Percentiles rank a stretch among this genome's conserved stretches.
phyloP scores from a whole-genome alignment of 352 stramenopile genomes.

The Phytophthora ramorum region DNA sequence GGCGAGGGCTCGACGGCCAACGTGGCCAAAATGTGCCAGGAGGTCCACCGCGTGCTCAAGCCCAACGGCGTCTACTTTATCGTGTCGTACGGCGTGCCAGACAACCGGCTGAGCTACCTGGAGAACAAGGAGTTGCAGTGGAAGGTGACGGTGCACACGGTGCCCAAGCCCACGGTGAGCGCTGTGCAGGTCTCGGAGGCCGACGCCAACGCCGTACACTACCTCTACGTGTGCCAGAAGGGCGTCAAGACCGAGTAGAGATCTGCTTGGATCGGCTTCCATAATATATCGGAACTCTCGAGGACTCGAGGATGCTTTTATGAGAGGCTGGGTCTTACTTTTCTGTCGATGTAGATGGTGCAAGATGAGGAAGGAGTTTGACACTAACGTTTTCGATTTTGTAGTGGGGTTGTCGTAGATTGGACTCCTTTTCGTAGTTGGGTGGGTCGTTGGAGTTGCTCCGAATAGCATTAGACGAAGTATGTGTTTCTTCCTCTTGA shows the following conservation, averaged over 20 bases:
- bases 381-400: no score
- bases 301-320: not conserved
- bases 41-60: constrained; percentile 95
- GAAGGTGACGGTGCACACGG: constrained; percentile 95
- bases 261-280: not conserved
- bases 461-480: no score
- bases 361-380: no score
- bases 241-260: constrained; percentile 55
- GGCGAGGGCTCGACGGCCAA: constrained; percentile 96
- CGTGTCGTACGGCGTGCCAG: constrained; percentile 95
- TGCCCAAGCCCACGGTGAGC: constrained; percentile 96
- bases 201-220: constrained; percentile 95
- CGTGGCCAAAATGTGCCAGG: constrained; percentile 95
- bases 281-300: constrained; percentile 31
- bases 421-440: no score
- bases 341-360: no score
- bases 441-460: no score
- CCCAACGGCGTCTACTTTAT: constrained; percentile 95
- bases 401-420: no score
- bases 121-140: constrained; percentile 96
- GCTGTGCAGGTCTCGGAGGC: constrained; percentile 93
- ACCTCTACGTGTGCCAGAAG: constrained; percentile 97
- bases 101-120: constrained; percentile 96
- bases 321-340: not conserved
- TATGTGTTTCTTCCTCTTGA: no score